Evolutionary conservation across 352 stramenopile genomes (phyloP), one percentile per base, ranked within the genome.

Genomic region (Saprolegnia diclina): DNA sequence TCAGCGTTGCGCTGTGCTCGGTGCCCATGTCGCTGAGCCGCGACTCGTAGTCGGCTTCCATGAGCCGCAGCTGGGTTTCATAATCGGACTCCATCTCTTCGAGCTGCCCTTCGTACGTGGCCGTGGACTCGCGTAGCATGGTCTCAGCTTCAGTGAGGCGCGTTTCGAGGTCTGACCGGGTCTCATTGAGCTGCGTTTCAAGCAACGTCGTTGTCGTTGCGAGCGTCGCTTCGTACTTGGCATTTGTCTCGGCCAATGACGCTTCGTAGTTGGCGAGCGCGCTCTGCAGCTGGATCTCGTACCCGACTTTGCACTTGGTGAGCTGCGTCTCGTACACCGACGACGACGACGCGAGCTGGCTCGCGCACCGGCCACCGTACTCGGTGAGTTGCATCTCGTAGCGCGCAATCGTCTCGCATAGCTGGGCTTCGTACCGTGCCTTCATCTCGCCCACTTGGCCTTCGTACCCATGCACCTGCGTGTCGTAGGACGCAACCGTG

Each of bases 281-380:
- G 57, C 19, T 55, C 13, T 11, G 16, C 13, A 66, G 10, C n/a
- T 66, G 37, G n/a, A 48, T 48, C 57, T 66, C 57, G 57, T 55
- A 66, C 10, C 57, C 35, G 9, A 54, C 57, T 42, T 66, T 66
- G 21, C 57, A 42, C 40, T 53, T 48, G 13, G 2, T 48, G 42
- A 48, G 42, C 42, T 48, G 42, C 42, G 42, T n/a, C 18, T 48
- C 42, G 42, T 48, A 48, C 29, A 35, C 5, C 5, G 29, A 35
- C 29, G 29, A 35, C 29, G 29, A 35, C 29, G 29, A 35, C 29
- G 29, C 29, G 29, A 66, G 10, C n/a, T 66, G 37, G n/a, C n/a
- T 48, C 57, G 52, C 57, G 57, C 38, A 66, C 10, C 57, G 40
- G 11, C 38, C 57, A 21, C 40, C 53, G 21, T 40, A 42, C 40